Percentiles rank a stretch among this genome's conserved stretches.
phyloP scores from a whole-genome alignment of 331 rosid genomes.

The Saraca asoca region DNA sequence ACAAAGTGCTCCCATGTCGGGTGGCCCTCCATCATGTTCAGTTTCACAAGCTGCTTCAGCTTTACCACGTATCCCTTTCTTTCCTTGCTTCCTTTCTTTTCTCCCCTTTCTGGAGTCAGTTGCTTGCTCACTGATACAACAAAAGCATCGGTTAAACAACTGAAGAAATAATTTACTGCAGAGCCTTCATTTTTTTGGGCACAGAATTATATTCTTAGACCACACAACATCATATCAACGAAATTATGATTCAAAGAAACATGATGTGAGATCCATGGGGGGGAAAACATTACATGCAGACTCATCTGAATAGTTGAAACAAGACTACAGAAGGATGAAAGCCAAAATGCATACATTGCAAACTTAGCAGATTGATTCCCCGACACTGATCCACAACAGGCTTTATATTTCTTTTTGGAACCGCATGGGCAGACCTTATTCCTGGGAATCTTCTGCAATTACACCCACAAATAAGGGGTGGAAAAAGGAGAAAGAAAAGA shows the following conservation, averaged over 20 bases:
- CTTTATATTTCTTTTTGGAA: slow-evolving; percentile 75
- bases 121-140: slow-evolving; percentile 54
- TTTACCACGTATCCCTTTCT: slow-evolving; percentile 48
- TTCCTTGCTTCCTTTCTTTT: slow-evolving; percentile 58
- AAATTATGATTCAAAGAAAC: slow-evolving; percentile 12
- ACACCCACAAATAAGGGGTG: slow-evolving; percentile 25
- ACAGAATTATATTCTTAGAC: slow-evolving; percentile 13
- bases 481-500: slow-evolving; percentile 22
- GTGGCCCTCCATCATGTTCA: slow-evolving; percentile 51
- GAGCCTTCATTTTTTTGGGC: not conserved
- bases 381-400: slow-evolving; percentile 67
- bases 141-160: slow-evolving; percentile 15
- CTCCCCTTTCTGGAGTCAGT: slow-evolving; percentile 53
- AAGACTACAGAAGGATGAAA: not conserved
- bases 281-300: not conserved
- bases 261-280: slow-evolving; percentile 13
- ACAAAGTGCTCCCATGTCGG: slow-evolving; percentile 85
- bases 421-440: slow-evolving; percentile 80
- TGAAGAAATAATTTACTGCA: slow-evolving; percentile 3
- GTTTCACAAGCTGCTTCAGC: slow-evolving; percentile 25
- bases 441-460: slow-evolving; percentile 59
- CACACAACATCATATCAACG: slow-evolving; percentile 27
- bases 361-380: slow-evolving; percentile 50
- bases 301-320: slow-evolving; percentile 11
- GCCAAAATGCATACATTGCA: slow-evolving; percentile 49